Base-by-base conservation (phyloP, 257 asterid species). In the Avicennia marina region DNA sequence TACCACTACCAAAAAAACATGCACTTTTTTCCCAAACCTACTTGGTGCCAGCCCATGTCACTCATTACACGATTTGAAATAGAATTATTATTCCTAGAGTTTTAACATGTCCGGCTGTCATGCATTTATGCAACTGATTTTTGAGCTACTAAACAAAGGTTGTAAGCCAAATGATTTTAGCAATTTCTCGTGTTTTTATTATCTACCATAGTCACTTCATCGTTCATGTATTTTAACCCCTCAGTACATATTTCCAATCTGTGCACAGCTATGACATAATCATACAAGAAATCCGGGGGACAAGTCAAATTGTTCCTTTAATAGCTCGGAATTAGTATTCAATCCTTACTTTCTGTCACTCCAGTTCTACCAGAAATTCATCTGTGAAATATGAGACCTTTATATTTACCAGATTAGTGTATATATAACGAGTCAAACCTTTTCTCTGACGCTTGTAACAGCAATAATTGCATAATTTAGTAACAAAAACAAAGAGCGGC, bases 381-480 rank as follows among this genome's bases (percentile, higher is more conserved):
- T 33, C 20, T 7, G 1, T 5, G 42, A 65, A 46, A 52, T 38
- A 44, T 47, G 69, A 72, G 76, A 76, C 69, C 76, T 60, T 48
- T 48, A 60, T 34, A 53, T 49, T 34, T 36, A 49, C 45, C 39
- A 31, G 22, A 51, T 55, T 45, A 52, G 48, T 44, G 26, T 57
- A 12, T 31, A 46, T 10, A n/a, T 20, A 34, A 39, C 51, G 12
- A 66, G 12, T 22, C 48, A 27, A 54, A 55, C 16, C 51, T 45
- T 22, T 29, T 58, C 47, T 50, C 13, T 17, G 18, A n/a, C 45
- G 34, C 43, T 24, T 7, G 33, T 54, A 15, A 34, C 46, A 69
- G 2, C 32, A 41, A 24, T 26, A 27, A 40, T n/a, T n/a, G n/a
- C 8, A 55, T 52, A 49, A 32, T 50, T 31, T 9, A 51, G 42